A percentile compares a stretch with the other conserved stretches of the same genome.
Conservation (phyloP, 805 yeast genomes). For the Pichia cabralensis region DNA sequence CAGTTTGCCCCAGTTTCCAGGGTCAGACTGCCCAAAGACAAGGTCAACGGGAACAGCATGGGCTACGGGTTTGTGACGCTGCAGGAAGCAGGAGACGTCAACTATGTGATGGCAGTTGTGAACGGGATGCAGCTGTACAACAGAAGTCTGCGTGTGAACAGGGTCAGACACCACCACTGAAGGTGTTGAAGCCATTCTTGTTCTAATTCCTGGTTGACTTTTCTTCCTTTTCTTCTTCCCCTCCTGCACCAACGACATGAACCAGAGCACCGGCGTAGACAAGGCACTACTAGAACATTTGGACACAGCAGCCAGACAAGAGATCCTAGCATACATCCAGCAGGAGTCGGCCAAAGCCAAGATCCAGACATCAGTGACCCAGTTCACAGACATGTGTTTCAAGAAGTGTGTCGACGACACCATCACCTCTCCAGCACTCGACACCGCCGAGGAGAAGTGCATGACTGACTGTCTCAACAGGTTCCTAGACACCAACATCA, state of each 20-base stretch:
- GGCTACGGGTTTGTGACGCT: conserved; percentile 88
- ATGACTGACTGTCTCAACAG: conserved; percentile 74
- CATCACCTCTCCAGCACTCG: conserved; percentile 32
- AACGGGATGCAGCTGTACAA: conserved; percentile 54
- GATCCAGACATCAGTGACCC: conserved; percentile 78
- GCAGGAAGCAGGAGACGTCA: conserved; percentile 47
- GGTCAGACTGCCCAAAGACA: conserved; percentile 71
- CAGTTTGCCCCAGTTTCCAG: conserved; percentile 75
- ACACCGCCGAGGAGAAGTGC: conserved; percentile 57
- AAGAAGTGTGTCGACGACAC: conserved; percentile 58
- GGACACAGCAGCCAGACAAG: conserved; percentile 65
- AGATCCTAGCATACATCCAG: conserved; percentile 66
- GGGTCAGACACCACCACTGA: conserved; percentile 23
- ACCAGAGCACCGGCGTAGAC: conserved; percentile 16
- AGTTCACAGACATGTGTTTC: conserved; percentile 85
- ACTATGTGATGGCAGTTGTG: conserved; percentile 54
- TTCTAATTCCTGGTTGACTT: neutral
- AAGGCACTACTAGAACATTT: conserved; percentile 25
- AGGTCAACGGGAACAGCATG: conserved; percentile 58
- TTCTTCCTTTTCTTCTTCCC: neutral
- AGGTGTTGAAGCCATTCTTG: neutral
- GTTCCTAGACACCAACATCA: conserved; percentile 78
- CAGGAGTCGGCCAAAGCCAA: conserved; percentile 79
- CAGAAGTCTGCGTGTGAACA: conserved; percentile 48
- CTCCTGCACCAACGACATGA: neutral